Evolutionary conservation across 441 rosid species (phyloP), one percentile per base, ranked within the genome.

Genomic region (Pelargonium australe): DNA sequence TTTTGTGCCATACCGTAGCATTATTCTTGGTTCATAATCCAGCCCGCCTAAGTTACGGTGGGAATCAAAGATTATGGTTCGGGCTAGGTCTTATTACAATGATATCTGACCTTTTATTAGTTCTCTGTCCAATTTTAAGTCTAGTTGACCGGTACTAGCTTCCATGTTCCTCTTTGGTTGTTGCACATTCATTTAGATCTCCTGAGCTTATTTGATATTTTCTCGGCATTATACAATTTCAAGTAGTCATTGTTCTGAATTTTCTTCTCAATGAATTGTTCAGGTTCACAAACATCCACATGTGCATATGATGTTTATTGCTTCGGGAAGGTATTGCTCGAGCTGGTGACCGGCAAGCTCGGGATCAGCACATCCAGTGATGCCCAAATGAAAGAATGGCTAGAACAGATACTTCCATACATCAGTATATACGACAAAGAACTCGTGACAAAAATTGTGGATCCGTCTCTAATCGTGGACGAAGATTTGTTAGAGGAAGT

Each of bases 401-500:
- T 89, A 43, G 98, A 90, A 58, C 93, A 89, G 81, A 86, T 80
- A 1, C 79, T 95, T 34, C 87, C 83, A 0, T 84, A 80, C 77
- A 90, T 95, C 68, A 92, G 86, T 70, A 81, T 87, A 70, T 84
- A 88, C n/a, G 96, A 95, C 68, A 92, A 89, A 83, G 98, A 89
- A 74, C 93, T 90, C 11, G 93, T 95, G 71, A 87, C 83, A 5
- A 95, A 92, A 81, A 90, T 92, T 64, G 67, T 95, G 25, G 98
- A 95, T 81, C 98, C 97, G 6, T 89, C 95, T 5, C 76, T 95
- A 58, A 83, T 95, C 5, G 84, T 95, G 3, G 97, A 95, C 20
- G 99, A 95, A 62, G 99, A 95, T 76, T 82, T 92, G 13, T 76
- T 95, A 63, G 98, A 92, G 75, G 99, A 95, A 84, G 98, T 95